A percentile compares a stretch with the other conserved stretches of the same genome.
Evolutionary conservation across 371 early-diverging fungal genomes (phyloP).

Genomic region (Vairimorpha ceranae): DNA sequence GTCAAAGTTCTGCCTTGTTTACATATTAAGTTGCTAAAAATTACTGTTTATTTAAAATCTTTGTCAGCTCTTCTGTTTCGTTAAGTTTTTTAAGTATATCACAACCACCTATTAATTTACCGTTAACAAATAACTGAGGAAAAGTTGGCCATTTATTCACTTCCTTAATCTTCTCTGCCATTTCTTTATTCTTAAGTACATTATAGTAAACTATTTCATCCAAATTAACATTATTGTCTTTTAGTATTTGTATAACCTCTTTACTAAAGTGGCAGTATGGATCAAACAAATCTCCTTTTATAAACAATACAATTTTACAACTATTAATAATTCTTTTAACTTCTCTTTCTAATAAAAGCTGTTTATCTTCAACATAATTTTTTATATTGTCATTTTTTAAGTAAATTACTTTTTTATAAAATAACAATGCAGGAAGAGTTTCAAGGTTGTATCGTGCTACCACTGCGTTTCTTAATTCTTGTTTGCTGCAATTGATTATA

Average conservation of each 20-base stretch:
- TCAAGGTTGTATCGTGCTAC: constrained; percentile 10
- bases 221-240: constrained; percentile 3
- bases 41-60: too few species aligned
- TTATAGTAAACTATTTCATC: constrained; percentile 67
- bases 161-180: constrained; percentile 67
- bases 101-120: constrained; percentile 88
- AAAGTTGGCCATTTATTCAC: constrained; percentile 86
- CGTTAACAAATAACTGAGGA: constrained; percentile 89
- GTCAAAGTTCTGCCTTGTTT: too few species aligned
- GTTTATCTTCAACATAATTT: constrained; percentile 22
- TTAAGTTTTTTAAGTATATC: constrained; percentile 73
- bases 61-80: constrained; percentile 68
- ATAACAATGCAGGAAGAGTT: constrained; percentile 18
- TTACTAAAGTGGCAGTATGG: constrained; percentile 61
- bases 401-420: constrained; percentile 19
- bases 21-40: too few species aligned
- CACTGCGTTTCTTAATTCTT: constrained; percentile 5
- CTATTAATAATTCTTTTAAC: constrained; percentile 40
- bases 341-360: constrained; percentile 11
- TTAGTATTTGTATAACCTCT: constrained; percentile 40
- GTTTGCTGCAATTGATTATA: not conserved
- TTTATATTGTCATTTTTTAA: constrained; percentile 31
- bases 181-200: constrained; percentile 74
- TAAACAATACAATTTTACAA: constrained; percentile 76
- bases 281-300: constrained; percentile 69